A percentile compares a stretch with the other conserved stretches of the same genome.
phyloP scores from a whole-genome alignment of 495 filamentous ascomycete genomes.

The Neurospora sp. region DNA sequence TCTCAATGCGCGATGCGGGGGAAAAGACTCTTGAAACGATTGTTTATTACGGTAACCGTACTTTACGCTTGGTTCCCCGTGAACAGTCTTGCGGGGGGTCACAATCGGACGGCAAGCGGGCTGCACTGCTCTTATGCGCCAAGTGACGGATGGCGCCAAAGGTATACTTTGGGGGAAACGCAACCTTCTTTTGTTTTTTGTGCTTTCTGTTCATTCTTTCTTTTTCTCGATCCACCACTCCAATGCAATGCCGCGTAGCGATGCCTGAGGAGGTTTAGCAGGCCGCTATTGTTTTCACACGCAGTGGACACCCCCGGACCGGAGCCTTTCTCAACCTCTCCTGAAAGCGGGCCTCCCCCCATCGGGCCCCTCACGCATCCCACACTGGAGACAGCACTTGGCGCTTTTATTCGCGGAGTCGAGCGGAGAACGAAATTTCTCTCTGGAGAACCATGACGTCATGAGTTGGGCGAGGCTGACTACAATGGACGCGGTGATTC shows the following conservation, averaged over 20 bases:
- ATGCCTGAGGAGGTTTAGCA: neutral
- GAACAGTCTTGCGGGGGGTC: neutral
- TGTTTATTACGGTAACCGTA: neutral
- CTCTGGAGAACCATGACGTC: neutral
- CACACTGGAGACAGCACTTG: neutral
- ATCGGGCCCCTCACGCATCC: neutral
- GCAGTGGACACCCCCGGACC: neutral
- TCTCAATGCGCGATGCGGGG: neutral
- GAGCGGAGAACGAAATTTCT: neutral
- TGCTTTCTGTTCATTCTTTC: neutral
- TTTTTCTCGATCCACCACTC: neutral
- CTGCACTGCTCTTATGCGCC: neutral
- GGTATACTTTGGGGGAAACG: neutral
- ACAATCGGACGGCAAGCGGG: neutral
- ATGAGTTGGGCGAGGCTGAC: neutral
- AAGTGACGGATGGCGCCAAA: neutral
- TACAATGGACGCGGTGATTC: neutral
- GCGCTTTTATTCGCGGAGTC: neutral
- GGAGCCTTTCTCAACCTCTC: neutral
- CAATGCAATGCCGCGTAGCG: neutral
- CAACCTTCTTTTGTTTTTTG: neutral
- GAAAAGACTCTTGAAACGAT: neutral
- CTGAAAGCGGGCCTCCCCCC: neutral
- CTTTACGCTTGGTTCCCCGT: neutral
- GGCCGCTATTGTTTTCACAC: neutral